Percentiles rank a stretch among this genome's conserved stretches.
phyloP scores from a whole-genome alignment of 169 alveolate species.

The Neospora caninum region DNA sequence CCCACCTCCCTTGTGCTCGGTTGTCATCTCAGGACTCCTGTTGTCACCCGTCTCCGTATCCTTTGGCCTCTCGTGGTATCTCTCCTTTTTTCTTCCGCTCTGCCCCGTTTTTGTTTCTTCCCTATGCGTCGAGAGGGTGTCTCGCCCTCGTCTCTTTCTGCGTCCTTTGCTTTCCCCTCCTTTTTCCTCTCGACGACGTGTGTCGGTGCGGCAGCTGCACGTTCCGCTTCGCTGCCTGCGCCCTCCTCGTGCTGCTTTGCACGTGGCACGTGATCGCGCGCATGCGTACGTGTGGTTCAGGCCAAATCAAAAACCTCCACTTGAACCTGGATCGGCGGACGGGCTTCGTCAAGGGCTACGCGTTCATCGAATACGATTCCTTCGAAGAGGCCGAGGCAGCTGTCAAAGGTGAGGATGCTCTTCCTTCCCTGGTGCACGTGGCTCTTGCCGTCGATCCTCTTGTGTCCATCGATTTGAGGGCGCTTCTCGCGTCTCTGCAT shows the following conservation, averaged over 20 bases:
- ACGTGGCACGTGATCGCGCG: not conserved
- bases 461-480: too few relatives aligned
- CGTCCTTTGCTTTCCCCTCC: not conserved
- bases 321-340: constrained; percentile 93
- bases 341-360: constrained; percentile 86
- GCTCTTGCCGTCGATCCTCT: not conserved
- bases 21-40: too few relatives aligned
- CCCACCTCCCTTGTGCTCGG: not conserved
- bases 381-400: constrained; percentile 69
- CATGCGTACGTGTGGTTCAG: not conserved
- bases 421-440: too few relatives aligned
- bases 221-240: not conserved
- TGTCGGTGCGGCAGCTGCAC: not conserved
- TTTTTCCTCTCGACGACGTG: not conserved
- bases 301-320: constrained; percentile 87
- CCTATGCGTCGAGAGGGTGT: too few relatives aligned
- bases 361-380: constrained; percentile 62
- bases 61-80: too few relatives aligned
- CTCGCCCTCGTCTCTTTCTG: too few relatives aligned
- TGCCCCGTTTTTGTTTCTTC: too few relatives aligned
- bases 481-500: not conserved
- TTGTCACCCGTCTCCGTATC: too few relatives aligned
- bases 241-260: not conserved
- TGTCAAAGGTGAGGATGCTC: constrained; percentile 55
- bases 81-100: too few relatives aligned